phyloP scores from a whole-genome alignment of 495 filamentous ascomycete genomes.

The Daldinia concentrica region DNA sequence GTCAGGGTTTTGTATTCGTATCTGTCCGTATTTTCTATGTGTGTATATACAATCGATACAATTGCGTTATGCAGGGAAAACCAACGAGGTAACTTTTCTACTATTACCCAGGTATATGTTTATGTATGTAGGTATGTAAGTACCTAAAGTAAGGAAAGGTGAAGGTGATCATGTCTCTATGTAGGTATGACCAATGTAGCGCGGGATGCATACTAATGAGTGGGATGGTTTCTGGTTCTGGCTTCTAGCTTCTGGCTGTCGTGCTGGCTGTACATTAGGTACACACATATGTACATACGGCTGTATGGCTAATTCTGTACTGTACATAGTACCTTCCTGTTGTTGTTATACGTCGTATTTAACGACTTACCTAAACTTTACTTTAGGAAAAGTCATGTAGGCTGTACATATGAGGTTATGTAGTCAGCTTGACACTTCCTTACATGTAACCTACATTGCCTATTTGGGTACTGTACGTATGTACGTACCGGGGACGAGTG shows the following conservation, averaged over 20 bases:
- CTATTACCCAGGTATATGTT: not conserved
- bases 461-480: slow-evolving; percentile 9
- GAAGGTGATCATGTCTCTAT: slow-evolving; percentile 17
- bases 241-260: not conserved
- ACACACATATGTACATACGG: too few species aligned
- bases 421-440: not conserved
- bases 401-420: not conserved
- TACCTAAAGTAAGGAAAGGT: slow-evolving; percentile 3
- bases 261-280: not conserved
- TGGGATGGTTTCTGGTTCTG: not conserved
- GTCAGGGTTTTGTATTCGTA: slow-evolving; percentile 42
- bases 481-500: not conserved
- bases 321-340: not conserved
- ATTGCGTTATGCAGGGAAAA: slow-evolving; percentile 1
- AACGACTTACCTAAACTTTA: not conserved
- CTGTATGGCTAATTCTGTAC: not conserved
- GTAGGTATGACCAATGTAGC: slow-evolving; percentile 14
- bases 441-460: slow-evolving; percentile 2
- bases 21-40: slow-evolving; percentile 2
- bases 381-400: not conserved
- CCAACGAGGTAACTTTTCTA: not conserved
- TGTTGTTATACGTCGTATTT: not conserved
- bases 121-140: slow-evolving; percentile 11
- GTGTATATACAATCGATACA: slow-evolving; percentile 3
- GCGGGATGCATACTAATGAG: slow-evolving; percentile 11